These are phyloP conservation scores for Trypanosoma scelopori DNA, from an alignment of 208 protist species.

Conservation along the genomic window DNA sequence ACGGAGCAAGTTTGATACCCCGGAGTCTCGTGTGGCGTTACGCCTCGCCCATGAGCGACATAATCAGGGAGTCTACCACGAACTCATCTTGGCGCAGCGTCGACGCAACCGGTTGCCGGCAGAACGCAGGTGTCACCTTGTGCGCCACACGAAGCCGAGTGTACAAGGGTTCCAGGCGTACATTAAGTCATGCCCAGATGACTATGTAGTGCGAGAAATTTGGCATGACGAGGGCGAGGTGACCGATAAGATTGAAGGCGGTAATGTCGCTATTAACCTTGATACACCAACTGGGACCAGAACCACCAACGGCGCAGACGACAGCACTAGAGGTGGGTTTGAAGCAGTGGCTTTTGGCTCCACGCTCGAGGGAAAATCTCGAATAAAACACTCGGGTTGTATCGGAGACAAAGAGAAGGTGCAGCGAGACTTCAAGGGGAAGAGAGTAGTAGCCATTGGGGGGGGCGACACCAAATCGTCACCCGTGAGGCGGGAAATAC, in stretches of 20 bases:
- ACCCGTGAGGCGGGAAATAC: not conserved
- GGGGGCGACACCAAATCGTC: too few species aligned
- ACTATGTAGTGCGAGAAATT: conserved; percentile 79
- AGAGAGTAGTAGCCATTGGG: not conserved
- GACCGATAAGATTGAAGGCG: not conserved
- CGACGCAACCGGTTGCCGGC: conserved; percentile 60
- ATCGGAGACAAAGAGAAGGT: too few species aligned
- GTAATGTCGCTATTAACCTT: not conserved
- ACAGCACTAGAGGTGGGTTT: not conserved
- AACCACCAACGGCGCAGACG: not conserved
- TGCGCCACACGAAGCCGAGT: conserved; percentile 76
- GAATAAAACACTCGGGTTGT: too few species aligned
- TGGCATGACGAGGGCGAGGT: conserved; percentile 34
- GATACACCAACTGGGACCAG: not conserved
- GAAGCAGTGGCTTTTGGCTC: too few species aligned
- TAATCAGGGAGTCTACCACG: conserved; percentile 82
- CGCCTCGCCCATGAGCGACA: conserved; percentile 77
- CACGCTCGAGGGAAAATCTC: too few species aligned
- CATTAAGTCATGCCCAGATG: conserved; percentile 58
- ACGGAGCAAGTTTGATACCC: conserved; percentile 83
- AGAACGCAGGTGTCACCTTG: conserved; percentile 74
- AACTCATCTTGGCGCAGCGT: conserved; percentile 74
- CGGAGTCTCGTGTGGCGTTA: conserved; percentile 64
- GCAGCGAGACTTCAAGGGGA: too few species aligned
- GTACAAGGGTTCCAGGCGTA: conserved; percentile 83